phyloP scores from a whole-genome alignment of 176 grass and related monocot genomes.

The Oryza coarctata region DNA sequence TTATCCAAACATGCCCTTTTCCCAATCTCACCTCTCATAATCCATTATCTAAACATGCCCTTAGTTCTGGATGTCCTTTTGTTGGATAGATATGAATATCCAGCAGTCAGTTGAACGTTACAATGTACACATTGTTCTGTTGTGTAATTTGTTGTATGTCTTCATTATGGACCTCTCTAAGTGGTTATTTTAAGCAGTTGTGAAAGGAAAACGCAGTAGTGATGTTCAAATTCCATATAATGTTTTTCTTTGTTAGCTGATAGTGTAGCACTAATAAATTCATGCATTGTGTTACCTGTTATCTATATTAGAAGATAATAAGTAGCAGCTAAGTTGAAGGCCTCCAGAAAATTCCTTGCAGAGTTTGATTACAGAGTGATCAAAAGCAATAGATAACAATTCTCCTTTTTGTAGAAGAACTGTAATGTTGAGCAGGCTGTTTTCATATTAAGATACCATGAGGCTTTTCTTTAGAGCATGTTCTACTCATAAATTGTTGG shows the following conservation, averaged over 20 bases:
- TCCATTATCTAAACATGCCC: neutral
- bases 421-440: neutral
- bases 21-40: no score
- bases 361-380: neutral
- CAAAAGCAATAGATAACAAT: neutral
- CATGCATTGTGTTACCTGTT: neutral
- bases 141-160: neutral
- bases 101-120: neutral
- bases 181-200: slow-evolving; percentile 10
- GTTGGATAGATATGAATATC: neutral
- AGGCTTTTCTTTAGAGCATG: slow-evolving; percentile 12
- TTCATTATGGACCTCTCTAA: neutral
- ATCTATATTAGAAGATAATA: slow-evolving; percentile 1
- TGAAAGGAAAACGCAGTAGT: neutral
- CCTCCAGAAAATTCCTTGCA: neutral
- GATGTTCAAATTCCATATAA: neutral
- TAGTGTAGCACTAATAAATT: neutral
- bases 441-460: neutral
- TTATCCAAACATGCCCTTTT: no score
- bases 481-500: slow-evolving; percentile 9
- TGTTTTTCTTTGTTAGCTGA: neutral
- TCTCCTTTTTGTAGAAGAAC: neutral
- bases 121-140: neutral
- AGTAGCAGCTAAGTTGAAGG: neutral
- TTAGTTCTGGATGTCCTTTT: neutral